Conservation (phyloP, 2,329 filamentous ascomycete genomes). For the Ascosphaera acerosa region DNA sequence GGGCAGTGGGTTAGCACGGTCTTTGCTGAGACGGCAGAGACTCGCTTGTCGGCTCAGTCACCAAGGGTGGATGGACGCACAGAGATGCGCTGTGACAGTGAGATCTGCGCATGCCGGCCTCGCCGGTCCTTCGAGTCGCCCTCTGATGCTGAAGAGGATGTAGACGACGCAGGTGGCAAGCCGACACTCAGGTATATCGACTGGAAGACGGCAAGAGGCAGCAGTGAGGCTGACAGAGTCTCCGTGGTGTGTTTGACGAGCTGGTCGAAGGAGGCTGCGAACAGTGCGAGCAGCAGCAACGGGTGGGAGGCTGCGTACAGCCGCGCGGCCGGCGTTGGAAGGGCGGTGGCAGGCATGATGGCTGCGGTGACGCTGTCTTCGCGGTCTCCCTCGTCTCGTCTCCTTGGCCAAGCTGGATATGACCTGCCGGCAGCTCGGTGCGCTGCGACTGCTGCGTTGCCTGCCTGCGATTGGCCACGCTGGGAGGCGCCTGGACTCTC, state of each 20-base stretch:
- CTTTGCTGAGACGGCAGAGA: neutral
- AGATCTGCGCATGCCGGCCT: neutral
- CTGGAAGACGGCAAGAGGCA: constrained; percentile 39
- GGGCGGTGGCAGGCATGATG: constrained; percentile 25
- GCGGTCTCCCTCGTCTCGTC: too few relatives aligned
- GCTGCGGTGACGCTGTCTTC: too few relatives aligned
- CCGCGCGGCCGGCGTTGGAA: constrained; percentile 23
- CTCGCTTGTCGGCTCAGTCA: constrained; percentile 3
- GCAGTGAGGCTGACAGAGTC: constrained; percentile 34
- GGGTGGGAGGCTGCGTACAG: constrained; percentile 43
- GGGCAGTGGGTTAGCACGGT: neutral
- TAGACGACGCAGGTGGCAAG: constrained; percentile 18
- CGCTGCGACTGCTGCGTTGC: too few relatives aligned
- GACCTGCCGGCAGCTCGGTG: too few relatives aligned
- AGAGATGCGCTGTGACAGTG: neutral
- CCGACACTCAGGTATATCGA: constrained; percentile 31
- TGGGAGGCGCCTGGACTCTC: too few relatives aligned
- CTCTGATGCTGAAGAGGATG: neutral
- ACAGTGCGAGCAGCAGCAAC: constrained; percentile 36
- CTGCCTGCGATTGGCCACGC: too few relatives aligned
- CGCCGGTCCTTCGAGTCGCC: neutral
- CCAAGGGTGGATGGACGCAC: neutral
- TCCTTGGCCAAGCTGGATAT: too few relatives aligned
- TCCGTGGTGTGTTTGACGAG: constrained; percentile 45
- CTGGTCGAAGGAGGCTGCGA: constrained; percentile 35